A percentile compares a stretch with the other conserved stretches of the same genome.
Conservation (phyloP, 805 yeast genomes). For the Blastobotrys muscicola region DNA sequence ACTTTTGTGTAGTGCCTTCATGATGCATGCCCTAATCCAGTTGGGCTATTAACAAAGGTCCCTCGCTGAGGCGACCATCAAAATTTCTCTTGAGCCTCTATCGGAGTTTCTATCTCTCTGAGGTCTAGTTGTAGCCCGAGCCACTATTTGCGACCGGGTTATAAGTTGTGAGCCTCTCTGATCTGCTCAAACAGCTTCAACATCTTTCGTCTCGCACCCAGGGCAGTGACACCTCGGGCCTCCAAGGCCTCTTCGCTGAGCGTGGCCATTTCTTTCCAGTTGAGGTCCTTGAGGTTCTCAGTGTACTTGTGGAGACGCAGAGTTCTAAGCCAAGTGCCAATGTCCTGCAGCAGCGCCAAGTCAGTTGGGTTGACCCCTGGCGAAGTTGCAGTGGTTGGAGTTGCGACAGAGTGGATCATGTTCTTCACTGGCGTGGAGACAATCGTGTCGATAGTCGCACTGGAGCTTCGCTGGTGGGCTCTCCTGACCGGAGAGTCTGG, state of each 20-base stretch:
- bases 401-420: too few relatives aligned
- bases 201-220: constrained; percentile 92
- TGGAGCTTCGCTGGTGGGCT: too few relatives aligned
- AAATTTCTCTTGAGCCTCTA: too few relatives aligned
- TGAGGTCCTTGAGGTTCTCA: constrained; percentile 59
- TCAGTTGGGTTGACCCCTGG: constrained; percentile 19
- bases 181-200: constrained; percentile 86
- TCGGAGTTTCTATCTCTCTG: too few relatives aligned
- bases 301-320: constrained; percentile 91
- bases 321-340: constrained; percentile 88
- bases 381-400: neutral
- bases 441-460: too few relatives aligned
- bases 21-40: too few relatives aligned
- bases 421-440: too few relatives aligned
- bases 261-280: constrained; percentile 73
- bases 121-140: too few relatives aligned
- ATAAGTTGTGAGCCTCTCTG: constrained; percentile 33
- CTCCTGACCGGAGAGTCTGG: too few relatives aligned
- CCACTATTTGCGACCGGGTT: too few relatives aligned
- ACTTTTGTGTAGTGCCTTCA: too few relatives aligned
- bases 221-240: constrained; percentile 76
- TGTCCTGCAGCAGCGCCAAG: constrained; percentile 45
- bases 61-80: too few relatives aligned
- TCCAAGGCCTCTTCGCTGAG: constrained; percentile 62
- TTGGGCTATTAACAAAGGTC: neutral